Evolutionary conservation across 208 protist species (phyloP).

Genomic region (Leishmania tarentolae): DNA sequence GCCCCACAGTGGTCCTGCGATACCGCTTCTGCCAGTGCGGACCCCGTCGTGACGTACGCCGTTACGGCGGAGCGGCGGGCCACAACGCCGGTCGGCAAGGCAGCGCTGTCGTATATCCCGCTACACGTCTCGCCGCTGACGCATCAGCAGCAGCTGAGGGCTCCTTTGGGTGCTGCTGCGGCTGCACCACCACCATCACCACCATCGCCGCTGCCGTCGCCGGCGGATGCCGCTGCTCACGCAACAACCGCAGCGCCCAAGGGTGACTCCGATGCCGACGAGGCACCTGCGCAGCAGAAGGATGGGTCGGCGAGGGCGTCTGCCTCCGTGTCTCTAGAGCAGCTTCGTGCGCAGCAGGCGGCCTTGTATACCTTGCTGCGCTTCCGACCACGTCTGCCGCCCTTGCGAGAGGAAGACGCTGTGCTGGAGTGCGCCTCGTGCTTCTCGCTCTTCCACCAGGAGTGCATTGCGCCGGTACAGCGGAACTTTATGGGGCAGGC

Average conservation of each 20-base stretch:
- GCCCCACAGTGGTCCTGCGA: not conserved
- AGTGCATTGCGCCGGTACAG: slow-evolving; percentile 71
- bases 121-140: slow-evolving; percentile 20
- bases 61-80: not conserved
- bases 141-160: not conserved
- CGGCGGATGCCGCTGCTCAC: not conserved
- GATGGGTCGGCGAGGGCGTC: not conserved
- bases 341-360: slow-evolving; percentile 19
- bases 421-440: slow-evolving; percentile 78
- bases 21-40: not conserved
- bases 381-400: slow-evolving; percentile 26
- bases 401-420: slow-evolving; percentile 63
- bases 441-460: slow-evolving; percentile 78
- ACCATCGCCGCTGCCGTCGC: not conserved
- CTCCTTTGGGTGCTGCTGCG: not conserved
- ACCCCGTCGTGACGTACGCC: not conserved
- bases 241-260: not conserved
- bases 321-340: slow-evolving; percentile 8
- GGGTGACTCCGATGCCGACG: not conserved
- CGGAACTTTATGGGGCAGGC: slow-evolving; percentile 42
- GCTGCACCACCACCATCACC: not conserved
- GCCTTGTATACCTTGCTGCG: slow-evolving; percentile 20
- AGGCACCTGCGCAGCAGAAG: not conserved
- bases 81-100: not conserved
- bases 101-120: slow-evolving; percentile 18